A percentile compares a stretch with the other conserved stretches of the same genome.
These are phyloP conservation scores for Ampelomyces quisqualis DNA, from an alignment of 2,329 filamentous ascomycete genomes.

Conservation along the genomic window DNA sequence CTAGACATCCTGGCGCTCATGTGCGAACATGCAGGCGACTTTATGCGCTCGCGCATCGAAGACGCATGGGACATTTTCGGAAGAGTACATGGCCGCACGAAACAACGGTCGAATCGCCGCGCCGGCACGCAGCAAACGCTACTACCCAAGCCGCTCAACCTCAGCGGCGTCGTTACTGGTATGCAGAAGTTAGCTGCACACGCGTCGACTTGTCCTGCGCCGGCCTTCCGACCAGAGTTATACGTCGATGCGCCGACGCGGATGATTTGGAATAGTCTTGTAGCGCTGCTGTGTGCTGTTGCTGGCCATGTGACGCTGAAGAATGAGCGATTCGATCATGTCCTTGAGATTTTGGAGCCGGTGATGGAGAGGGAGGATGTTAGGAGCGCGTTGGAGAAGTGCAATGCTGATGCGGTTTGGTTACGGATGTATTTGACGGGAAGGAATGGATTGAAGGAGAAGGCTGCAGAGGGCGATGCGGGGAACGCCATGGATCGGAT, in stretches of 20 bases:
- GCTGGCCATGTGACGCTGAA: constrained; percentile 64
- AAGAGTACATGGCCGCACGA: constrained; percentile 29
- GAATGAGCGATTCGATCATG: constrained; percentile 70
- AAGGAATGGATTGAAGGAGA: neutral
- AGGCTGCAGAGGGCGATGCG: neutral
- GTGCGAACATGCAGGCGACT: constrained; percentile 74
- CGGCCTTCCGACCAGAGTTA: constrained; percentile 15
- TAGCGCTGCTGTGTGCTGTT: constrained; percentile 61
- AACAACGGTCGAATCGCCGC: constrained; percentile 7
- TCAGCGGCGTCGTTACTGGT: constrained; percentile 6
- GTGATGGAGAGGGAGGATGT: constrained; percentile 49
- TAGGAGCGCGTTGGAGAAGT: constrained; percentile 58
- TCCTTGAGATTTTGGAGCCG: constrained; percentile 61
- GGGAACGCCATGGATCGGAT: neutral
- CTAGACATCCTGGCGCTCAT: constrained; percentile 68
- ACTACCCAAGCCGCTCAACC: constrained; percentile 2
- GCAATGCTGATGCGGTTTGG: constrained; percentile 79
- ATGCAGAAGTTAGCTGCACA: constrained; percentile 9
- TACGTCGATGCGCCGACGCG: constrained; percentile 59
- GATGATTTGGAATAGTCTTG: constrained; percentile 64
- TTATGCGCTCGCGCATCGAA: constrained; percentile 74
- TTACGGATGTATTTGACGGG: constrained; percentile 44
- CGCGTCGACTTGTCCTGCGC: neutral
- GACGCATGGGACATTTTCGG: constrained; percentile 65
- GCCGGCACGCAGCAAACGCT: constrained; percentile 1